Evolutionary conservation across 192 early-diverging fungal species (phyloP).

Genomic region (Entomortierella chlamydospora): DNA sequence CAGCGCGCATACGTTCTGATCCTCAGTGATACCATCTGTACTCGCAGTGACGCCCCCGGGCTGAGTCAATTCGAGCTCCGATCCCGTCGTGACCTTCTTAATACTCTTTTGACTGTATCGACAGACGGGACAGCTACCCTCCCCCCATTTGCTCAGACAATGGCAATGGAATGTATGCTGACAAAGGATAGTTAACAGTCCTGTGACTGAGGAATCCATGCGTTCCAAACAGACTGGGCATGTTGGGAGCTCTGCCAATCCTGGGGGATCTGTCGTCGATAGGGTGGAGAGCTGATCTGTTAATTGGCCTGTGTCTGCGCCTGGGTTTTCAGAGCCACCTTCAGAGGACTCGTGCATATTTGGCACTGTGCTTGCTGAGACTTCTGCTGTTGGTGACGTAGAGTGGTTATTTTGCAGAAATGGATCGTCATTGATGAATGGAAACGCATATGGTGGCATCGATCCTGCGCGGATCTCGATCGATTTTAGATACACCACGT

Average conservation of each 20-base stretch:
- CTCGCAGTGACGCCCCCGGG: constrained; percentile 15
- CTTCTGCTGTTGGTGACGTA: background rate
- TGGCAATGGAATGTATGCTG: constrained; percentile 96
- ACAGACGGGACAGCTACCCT: constrained; percentile 92
- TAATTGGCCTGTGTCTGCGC: no score
- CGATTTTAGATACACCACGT: constrained; percentile 83
- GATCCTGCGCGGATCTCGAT: constrained; percentile 72
- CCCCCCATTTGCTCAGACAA: constrained; percentile 93
- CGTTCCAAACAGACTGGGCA: constrained; percentile 98
- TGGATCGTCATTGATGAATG: constrained; percentile 66
- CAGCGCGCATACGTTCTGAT: constrained; percentile 71
- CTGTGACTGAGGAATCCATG: constrained; percentile 91
- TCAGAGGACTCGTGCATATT: no score
- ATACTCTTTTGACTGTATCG: constrained; percentile 76
- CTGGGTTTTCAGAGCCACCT: no score
- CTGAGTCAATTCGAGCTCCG: background rate
- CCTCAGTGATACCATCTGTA: constrained; percentile 26
- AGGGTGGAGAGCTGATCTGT: background rate
- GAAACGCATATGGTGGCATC: constrained; percentile 72
- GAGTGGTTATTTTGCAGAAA: constrained; percentile 34
- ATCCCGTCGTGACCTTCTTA: background rate
- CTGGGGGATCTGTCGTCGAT: constrained; percentile 14
- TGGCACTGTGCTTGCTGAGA: background rate
- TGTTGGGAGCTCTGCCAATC: constrained; percentile 83
- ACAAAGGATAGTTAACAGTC: constrained; percentile 91